Evolutionary conservation across 345 rosid species (phyloP).

Genomic region (Excoecaria cochinchinensis): DNA sequence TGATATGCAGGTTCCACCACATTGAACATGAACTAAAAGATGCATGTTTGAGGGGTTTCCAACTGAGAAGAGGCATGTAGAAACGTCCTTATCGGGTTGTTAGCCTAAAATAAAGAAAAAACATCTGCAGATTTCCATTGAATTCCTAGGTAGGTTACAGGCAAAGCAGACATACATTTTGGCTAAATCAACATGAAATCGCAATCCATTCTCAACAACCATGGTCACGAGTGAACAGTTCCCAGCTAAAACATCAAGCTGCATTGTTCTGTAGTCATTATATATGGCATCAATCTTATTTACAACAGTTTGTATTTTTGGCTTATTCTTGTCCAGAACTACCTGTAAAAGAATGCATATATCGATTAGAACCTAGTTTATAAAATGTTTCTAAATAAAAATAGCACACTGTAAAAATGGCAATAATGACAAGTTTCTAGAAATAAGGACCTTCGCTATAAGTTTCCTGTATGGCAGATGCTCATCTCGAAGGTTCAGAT

Average conservation of each 20-base stretch:
- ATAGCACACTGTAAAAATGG: conserved; percentile 2
- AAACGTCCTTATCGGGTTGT: background rate
- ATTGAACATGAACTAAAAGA: background rate
- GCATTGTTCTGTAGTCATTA: conserved; percentile 43
- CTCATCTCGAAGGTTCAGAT: conserved; percentile 75
- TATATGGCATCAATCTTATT: conserved; percentile 61
- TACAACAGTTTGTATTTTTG: conserved; percentile 88
- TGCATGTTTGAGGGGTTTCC: background rate
- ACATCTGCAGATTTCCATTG: conserved; percentile 2
- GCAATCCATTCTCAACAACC: conserved; percentile 84
- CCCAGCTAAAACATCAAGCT: conserved; percentile 93
- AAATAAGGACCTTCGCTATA: conserved; percentile 66
- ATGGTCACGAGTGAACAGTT: conserved; percentile 81
- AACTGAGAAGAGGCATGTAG: conserved; percentile 1
- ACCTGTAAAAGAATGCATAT: conserved; percentile 45
- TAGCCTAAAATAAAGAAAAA: background rate
- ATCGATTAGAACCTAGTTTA: conserved; percentile 13
- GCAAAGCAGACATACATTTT: conserved; percentile 55
- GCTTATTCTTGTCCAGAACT: conserved; percentile 82
- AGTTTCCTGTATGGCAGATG: conserved; percentile 62
- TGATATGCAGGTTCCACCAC: background rate
- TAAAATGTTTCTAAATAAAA: conserved; percentile 7
- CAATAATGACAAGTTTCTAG: conserved; percentile 1
- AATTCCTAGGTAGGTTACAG: conserved; percentile 4
- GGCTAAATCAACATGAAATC: conserved; percentile 83